Evolutionary conservation across 2,329 filamentous ascomycete genomes (phyloP).

Genomic region (Cercospora beticola): DNA sequence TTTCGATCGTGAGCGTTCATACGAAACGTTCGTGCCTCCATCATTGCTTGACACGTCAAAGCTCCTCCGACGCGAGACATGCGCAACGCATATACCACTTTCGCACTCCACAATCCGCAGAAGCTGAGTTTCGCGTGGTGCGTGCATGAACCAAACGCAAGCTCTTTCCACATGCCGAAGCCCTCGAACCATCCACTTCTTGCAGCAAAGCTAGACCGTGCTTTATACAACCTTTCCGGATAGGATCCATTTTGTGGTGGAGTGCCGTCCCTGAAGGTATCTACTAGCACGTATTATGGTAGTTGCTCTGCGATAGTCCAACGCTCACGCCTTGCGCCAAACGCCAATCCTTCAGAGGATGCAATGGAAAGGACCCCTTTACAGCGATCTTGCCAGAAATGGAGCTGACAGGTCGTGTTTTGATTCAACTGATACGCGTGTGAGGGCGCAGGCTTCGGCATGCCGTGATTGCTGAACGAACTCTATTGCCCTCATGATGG

Average conservation of each 20-base stretch:
- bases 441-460: not conserved
- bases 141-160: not conserved
- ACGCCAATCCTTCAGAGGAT: not conserved
- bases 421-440: not conserved
- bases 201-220: not conserved
- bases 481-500: constrained; percentile 1
- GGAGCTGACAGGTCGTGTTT: not conserved
- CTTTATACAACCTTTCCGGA: not conserved
- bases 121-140: constrained; percentile 9
- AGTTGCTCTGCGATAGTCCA: constrained; percentile 1
- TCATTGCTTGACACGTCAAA: not conserved
- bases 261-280: not conserved
- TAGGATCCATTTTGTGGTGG: not conserved
- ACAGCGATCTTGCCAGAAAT: constrained; percentile 8
- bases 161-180: not conserved
- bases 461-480: constrained; percentile 1
- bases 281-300: not conserved
- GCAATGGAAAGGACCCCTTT: not conserved
- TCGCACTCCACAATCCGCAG: constrained; percentile 2
- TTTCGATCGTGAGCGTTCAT: not conserved
- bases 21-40: not conserved
- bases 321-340: not conserved
- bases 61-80: not conserved
- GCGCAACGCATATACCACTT: not conserved
- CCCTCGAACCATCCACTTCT: not conserved